Evolutionary conservation across 257 asterid species (phyloP), one percentile per base, ranked within the genome.

Genomic region (Petunia secreta): DNA sequence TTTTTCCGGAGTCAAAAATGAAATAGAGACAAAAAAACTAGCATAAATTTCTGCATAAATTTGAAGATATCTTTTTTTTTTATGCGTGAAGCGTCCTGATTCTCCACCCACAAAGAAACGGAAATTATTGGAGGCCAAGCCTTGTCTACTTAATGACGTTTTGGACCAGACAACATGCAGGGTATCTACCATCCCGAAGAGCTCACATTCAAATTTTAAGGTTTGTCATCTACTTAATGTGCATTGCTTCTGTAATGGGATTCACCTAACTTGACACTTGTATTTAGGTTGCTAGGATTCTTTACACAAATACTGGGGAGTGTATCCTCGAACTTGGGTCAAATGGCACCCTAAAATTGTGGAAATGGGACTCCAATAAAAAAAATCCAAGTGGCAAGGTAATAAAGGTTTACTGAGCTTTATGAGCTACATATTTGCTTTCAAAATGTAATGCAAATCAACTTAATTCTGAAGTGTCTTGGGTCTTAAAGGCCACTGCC

Each of bases 371-470:
- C 37, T 97, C 96, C 83, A 92, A 65, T 83, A 97, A 95, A 63
- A 92, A 91, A 87, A 95, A 95, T 81, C 98, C 96, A 4, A 87
- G 82, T 82, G 98, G 97, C 86, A 93, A 92, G 97, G 98, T 95
- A 86, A 77, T 55, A 41, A 14, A 48, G 77, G 39, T 46, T n/a
- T 64, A 67, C 34, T 43, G 5, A 34, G 15, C 59, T 50, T 11
- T 48, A 43, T 48, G 10, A 11, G 44, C 62, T 71, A 50, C 77
- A 34, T 73, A 5, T 50, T 34, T 34, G 15, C 53, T 40, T 78
- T 5, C 4, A 43, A 3, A 76, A 71, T 10, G 4, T 78, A 36
- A 37, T n/a, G 25, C 75, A 25, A 25, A 25, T 25, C 53, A 80
- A 75, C 14, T 10, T 79, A 75, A 63, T 67, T 82, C 82, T 84